These are phyloP conservation scores for Sclerotinia borealis DNA, from an alignment of 2,329 filamentous ascomycete species.

Conservation along the genomic window DNA sequence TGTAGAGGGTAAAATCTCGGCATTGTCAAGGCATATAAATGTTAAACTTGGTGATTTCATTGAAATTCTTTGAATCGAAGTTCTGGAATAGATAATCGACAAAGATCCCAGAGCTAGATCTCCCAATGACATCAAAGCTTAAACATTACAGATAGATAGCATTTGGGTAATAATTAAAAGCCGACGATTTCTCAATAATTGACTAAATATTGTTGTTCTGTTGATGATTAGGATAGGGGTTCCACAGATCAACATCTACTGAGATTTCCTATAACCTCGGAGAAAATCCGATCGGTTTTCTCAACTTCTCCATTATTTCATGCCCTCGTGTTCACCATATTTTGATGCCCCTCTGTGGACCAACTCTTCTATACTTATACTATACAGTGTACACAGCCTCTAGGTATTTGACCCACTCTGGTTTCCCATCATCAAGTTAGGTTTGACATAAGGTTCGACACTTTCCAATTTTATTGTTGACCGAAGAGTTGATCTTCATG, in stretches of 20 bases:
- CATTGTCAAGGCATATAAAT: neutral
- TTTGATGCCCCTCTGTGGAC: slow-evolving; percentile 4
- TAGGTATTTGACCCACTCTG: neutral
- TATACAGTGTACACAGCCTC: neutral
- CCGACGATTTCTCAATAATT: no score
- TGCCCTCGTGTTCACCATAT: neutral
- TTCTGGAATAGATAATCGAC: no score
- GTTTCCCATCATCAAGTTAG: neutral
- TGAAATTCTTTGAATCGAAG: neutral
- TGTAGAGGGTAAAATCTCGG: neutral
- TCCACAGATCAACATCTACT: neutral
- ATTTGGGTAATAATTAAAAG: no score
- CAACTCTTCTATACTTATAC: neutral
- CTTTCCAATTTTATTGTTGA: neutral
- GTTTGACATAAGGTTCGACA: neutral
- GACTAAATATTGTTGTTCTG: no score
- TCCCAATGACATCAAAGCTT: no score
- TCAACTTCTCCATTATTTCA: neutral
- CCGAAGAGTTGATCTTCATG: neutral
- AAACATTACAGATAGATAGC: no score
- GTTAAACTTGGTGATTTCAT: neutral
- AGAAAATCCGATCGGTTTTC: neutral
- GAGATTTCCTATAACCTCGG: neutral
- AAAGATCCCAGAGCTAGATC: no score
- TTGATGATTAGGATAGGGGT: neutral